These are phyloP conservation scores for Aspergillus taichungensis DNA, from an alignment of 495 filamentous ascomycete species.

Conservation along the genomic window DNA sequence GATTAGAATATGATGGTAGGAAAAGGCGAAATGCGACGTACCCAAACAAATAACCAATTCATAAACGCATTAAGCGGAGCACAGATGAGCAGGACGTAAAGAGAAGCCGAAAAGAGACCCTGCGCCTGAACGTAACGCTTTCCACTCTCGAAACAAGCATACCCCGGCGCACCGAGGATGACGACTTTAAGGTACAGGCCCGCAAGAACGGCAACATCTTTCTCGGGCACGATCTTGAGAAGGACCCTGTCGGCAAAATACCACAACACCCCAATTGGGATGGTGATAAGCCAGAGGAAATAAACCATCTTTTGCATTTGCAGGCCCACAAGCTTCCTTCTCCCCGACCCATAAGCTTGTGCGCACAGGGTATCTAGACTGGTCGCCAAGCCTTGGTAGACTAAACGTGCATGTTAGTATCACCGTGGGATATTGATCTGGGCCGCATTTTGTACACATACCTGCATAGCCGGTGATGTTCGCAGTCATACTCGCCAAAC, in stretches of 20 bases:
- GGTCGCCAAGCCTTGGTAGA: conserved; percentile 65
- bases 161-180: conserved; percentile 58
- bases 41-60: conserved; percentile 71
- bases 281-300: conserved; percentile 53
- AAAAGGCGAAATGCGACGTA: conserved; percentile 19
- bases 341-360: conserved; percentile 67
- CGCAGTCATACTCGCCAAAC: conserved; percentile 58
- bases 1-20: conserved; percentile 4
- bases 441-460: background rate
- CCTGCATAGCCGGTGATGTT: conserved; percentile 63
- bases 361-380: conserved; percentile 68
- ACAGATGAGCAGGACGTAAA: conserved; percentile 59
- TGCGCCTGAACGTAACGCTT: conserved; percentile 72
- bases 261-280: conserved; percentile 62
- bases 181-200: conserved; percentile 60
- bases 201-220: conserved; percentile 52
- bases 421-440: background rate
- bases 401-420: conserved; percentile 5
- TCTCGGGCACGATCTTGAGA: conserved; percentile 54
- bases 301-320: conserved; percentile 63
- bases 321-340: conserved; percentile 57
- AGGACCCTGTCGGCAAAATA: conserved; percentile 51
- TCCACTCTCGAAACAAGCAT: conserved; percentile 61
- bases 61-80: conserved; percentile 64
- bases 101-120: conserved; percentile 58